Conservation (phyloP, 202 grass and related monocot genomes). For the Carex arenaria region DNA sequence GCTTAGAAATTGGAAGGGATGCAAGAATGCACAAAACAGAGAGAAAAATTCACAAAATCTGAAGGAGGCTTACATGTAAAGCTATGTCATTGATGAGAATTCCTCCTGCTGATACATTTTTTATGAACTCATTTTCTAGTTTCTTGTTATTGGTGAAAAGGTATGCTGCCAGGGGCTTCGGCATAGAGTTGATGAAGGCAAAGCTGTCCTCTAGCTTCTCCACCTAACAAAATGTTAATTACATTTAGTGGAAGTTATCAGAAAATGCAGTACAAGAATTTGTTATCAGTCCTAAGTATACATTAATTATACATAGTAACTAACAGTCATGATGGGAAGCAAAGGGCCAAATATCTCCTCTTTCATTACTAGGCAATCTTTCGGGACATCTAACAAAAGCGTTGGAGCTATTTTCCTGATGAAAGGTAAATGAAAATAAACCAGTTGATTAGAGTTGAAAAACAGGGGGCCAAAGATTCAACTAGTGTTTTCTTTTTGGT, state of each 20-base stretch:
- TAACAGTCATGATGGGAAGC: conserved; percentile 23
- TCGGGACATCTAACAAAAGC: conserved; percentile 23
- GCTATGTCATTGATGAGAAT: conserved; percentile 75
- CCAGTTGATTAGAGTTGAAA: background rate
- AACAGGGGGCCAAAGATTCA: background rate
- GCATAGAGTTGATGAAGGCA: conserved; percentile 40
- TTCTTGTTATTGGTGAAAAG: conserved; percentile 63
- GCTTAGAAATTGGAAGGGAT: background rate
- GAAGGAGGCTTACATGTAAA: conserved; percentile 34
- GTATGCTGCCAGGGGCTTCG: conserved; percentile 78
- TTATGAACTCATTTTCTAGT: conserved; percentile 45
- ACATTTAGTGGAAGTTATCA: background rate
- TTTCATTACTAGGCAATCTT: conserved; percentile 27
- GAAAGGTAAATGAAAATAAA: background rate
- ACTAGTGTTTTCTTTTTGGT: background rate
- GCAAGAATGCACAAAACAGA: background rate
- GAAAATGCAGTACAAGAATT: background rate
- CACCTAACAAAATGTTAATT: conserved; percentile 29
- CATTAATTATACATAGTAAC: background rate
- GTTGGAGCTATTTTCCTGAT: conserved; percentile 28
- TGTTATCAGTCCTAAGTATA: background rate
- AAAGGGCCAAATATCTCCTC: conserved; percentile 31
- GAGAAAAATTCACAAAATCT: too few species aligned
- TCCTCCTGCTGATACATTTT: conserved; percentile 69
- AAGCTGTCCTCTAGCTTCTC: conserved; percentile 83